phyloP scores from a whole-genome alignment of 352 stramenopile genomes.

The Aphanomyces stellatus region DNA sequence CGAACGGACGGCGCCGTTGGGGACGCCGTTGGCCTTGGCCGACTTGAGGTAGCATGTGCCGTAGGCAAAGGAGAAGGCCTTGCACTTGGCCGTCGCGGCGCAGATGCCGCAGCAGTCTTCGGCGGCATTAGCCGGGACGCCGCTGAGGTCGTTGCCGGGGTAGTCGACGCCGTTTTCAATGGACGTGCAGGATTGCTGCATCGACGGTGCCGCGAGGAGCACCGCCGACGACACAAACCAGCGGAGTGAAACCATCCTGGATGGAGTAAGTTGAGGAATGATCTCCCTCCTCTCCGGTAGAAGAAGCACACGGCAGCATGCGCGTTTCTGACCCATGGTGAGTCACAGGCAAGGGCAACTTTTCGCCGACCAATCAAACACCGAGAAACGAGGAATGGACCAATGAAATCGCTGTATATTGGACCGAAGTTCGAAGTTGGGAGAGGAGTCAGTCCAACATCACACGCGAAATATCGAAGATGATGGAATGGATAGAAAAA shows the following conservation, averaged over 20 bases:
- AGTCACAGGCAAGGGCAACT: too few species aligned
- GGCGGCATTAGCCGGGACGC: constrained; percentile 1
- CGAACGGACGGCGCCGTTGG: neutral
- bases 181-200: constrained; percentile 13
- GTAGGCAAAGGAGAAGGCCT: constrained; percentile 10
- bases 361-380: too few species aligned
- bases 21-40: neutral
- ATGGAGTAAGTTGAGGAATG: neutral
- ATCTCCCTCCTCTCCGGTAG: too few species aligned
- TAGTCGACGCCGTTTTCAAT: constrained; percentile 28
- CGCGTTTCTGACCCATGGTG: too few species aligned
- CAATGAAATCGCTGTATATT: too few species aligned
- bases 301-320: too few species aligned
- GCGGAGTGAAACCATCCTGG: neutral
- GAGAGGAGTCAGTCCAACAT: too few species aligned
- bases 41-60: neutral
- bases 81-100: constrained; percentile 22
- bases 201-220: neutral
- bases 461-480: too few species aligned
- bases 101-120: constrained; percentile 29
- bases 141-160: constrained; percentile 30
- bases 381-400: too few species aligned
- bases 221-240: neutral
- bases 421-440: too few species aligned
- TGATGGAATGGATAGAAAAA: too few species aligned